Evolutionary conservation across 2,329 filamentous ascomycete genomes (phyloP), one percentile per base, ranked within the genome.

Genomic region (Westerdykella aurantiaca): DNA sequence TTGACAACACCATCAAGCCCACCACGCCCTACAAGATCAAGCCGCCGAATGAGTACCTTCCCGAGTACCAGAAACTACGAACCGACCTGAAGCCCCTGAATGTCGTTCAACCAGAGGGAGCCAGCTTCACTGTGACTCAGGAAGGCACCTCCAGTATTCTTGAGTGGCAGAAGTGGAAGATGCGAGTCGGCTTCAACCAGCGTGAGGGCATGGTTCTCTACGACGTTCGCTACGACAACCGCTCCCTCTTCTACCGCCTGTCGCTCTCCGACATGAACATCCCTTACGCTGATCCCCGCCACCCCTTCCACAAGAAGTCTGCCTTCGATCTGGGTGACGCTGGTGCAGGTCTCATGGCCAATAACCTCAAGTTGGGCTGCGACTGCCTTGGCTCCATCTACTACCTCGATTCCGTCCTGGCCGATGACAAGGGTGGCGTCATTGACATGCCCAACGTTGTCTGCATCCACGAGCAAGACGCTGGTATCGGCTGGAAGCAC

Each of bases 351-450:
- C 72, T 81, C 46, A 83, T 81, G 71, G 80, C 82, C 45, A 86
- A 86, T 60, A 80, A 85, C 58, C 70, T 86, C 2, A 77, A 83
- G 53, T 71, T 86, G 2, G 83, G 83, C 22, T 86, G 83, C 54
- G 83, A 86, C 60, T 86, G 83, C 55, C 70, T 86, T 1, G 83
- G 83, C 3, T 79, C 80, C 14, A 86, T 86, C 57, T 78, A 85
- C 57, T 86, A 86, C 53, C 73, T 86, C 33, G 75, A 75, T 42
- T 76, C 75, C 3, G 73, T 80, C 13, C 64, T 83, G 1, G 74
- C 74, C 12, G 75, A 82, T 46, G 76, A 78, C 53, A 78, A 81
- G 45, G 83, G 82, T 14, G 72, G 76, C 13, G 73, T 78, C 0
- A 58, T 78, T 2, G 66, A 73, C 1, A 76, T 84, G 70, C 76